phyloP scores from a whole-genome alignment of 2,329 filamentous ascomycete genomes.

The Apiospora phragmitis region DNA sequence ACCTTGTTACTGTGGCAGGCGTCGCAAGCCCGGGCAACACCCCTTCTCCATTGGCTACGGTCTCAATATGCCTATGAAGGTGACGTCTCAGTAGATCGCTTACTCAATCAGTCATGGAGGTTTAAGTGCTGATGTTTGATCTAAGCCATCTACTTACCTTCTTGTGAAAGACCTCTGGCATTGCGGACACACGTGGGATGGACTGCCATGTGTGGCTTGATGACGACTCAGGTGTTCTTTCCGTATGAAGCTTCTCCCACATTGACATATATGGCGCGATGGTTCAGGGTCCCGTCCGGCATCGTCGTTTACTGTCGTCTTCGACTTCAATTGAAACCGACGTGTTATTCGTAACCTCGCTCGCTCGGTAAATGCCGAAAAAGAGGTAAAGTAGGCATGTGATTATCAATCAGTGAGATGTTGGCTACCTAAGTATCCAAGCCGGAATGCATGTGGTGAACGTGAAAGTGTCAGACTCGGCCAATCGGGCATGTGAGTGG shows the following conservation, averaged over 20 bases:
- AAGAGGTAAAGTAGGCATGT: too few species aligned
- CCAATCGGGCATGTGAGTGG: not conserved
- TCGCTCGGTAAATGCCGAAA: too few species aligned
- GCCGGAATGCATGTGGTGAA: not conserved
- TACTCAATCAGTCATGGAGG: not conserved
- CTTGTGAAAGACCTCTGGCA: conserved; percentile 11
- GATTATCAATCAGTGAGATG: not conserved
- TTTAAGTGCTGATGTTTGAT: not conserved
- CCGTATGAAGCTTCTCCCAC: conserved; percentile 10
- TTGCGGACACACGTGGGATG: not conserved
- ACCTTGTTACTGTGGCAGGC: conserved; percentile 9
- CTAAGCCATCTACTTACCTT: not conserved
- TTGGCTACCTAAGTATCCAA: not conserved
- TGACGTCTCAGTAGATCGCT: conserved; percentile 13
- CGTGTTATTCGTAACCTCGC: not conserved
- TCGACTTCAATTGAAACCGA: not conserved
- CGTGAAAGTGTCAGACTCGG: not conserved
- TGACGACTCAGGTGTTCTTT: conserved; percentile 14
- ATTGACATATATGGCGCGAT: conserved; percentile 7
- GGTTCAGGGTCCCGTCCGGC: not conserved
- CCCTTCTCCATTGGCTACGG: not conserved
- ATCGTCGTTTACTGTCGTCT: not conserved
- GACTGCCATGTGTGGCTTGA: conserved; percentile 9
- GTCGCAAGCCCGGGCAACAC: conserved; percentile 1
- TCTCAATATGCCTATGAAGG: not conserved